Evolutionary conservation across 805 yeast species (phyloP), one percentile per base, ranked within the genome.

Genomic region (Zygosaccharomyces bailii): DNA sequence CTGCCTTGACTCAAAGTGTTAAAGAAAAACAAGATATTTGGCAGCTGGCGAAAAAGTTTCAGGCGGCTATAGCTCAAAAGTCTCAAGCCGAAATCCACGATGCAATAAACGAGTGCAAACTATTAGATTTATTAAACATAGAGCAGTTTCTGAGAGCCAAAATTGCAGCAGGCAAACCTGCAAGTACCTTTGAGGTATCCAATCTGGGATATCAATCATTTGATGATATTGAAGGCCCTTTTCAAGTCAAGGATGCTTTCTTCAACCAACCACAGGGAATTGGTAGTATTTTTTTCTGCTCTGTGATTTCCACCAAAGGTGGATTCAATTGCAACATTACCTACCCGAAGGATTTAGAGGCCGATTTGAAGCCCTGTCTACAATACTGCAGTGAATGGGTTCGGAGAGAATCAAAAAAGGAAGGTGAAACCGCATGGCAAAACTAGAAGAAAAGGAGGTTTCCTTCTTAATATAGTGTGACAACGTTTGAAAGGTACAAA

Each of bases 201-300:
- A 61, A 61, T 42, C 39, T 61, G 11, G 66, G 66, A 1, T 44
- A 45, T 16, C 59, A 56, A 23, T 24, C 48, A 3, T 61, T 60
- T 34, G 30, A 34, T 23, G 43, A 41, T 11, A 32, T 13, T 30
- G 25, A n/a, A 27, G 32, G 37, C 13, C 32, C 37, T 9, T 61
- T 45, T 31, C 11, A 25, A 16, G 56, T 60, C 1, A 44, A 42
- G 18, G 57, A 61, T 34, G 60, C 61, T 2, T 16, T 41, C 7
- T 61, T 61, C 42, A 54, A 57, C 33, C 56, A 56, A 45, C 65
- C 65, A 2, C 65, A 59, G 42, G 54, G 61, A 10, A 45, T 59
- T 5, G 46, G 53, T 24, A 50, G 47, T 39, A 52, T 54, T 10
- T 55, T 60, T 38, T 52, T 57, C 2, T 53, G 55, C 34, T 42